A percentile compares a stretch with the other conserved stretches of the same genome.
These are phyloP conservation scores for Schizochytrium sp. DNA, from an alignment of 108 stramenopile species.

Conservation along the genomic window DNA sequence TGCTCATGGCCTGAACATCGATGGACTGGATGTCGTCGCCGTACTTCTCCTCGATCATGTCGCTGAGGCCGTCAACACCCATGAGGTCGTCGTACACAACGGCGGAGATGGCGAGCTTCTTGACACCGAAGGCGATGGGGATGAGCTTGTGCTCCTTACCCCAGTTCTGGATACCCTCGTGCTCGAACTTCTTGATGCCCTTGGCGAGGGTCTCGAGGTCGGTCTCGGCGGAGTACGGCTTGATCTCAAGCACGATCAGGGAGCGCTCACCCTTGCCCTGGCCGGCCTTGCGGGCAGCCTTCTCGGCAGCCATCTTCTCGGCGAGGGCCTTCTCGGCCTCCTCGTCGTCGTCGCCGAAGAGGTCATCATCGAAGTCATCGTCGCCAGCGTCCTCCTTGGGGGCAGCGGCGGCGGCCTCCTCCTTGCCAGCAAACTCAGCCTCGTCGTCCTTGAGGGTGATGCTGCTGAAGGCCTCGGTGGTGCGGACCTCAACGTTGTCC, in stretches of 20 bases:
- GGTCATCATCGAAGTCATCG: conserved; percentile 16
- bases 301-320: conserved; percentile 58
- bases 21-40: conserved; percentile 66
- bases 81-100: conserved; percentile 73
- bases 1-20: conserved; percentile 67
- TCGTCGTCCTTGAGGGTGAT: conserved; percentile 52
- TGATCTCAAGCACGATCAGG: conserved; percentile 75
- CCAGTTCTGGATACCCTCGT: conserved; percentile 73
- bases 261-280: conserved; percentile 68
- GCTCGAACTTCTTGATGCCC: conserved; percentile 69
- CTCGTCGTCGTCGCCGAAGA: neutral
- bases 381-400: neutral
- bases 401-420: neutral
- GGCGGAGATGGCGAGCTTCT: conserved; percentile 76
- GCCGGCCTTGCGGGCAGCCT: conserved; percentile 58
- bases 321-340: conserved; percentile 43
- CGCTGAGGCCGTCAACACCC: conserved; percentile 65
- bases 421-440: conserved; percentile 50
- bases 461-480: conserved; percentile 41
- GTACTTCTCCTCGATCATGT: conserved; percentile 64
- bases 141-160: conserved; percentile 75
- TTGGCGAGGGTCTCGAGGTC: conserved; percentile 74
- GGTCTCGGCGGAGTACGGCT: conserved; percentile 76
- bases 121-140: conserved; percentile 77
- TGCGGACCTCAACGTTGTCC: conserved; percentile 56